Evolutionary conservation across 768 basidiomycete species (phyloP), one percentile per base, ranked within the genome.

Genomic region (Pulveroboletus frians): DNA sequence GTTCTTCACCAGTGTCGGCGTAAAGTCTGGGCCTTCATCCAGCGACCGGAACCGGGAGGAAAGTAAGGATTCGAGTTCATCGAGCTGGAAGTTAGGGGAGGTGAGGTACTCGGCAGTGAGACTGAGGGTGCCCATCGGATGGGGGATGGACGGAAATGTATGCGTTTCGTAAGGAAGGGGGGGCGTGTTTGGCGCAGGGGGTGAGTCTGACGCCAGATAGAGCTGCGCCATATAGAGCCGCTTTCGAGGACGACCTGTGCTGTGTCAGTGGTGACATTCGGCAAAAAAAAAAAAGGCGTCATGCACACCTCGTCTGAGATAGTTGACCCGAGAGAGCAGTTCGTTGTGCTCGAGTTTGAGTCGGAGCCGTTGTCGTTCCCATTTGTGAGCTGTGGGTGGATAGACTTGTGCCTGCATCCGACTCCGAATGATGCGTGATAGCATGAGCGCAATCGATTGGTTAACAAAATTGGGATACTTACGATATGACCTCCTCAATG

Each of bases 281-380:
- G 10, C 9, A 6, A 27, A 14, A 37, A 46, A 29, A 23, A n/a
- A n/a, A n/a, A n/a, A n/a, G n/a, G n/a, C n/a, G n/a, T 4, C 14
- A 50, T 35, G 51, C 65, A 20, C 37, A 93, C 92, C 79, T 97
- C 92, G 44, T 88, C 84, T 0, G 78, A 70, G 15, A 83, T 63
- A 5, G 96, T 71, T 43, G 83, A 82, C 1, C 72, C 70, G 44
- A n/a, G n/a, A n/a, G n/a, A n/a, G n/a, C n/a, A n/a, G n/a, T n/a
- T n/a, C n/a, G n/a, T n/a, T n/a, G n/a, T 89, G 80, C 49, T 95
- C 90, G 21, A 76, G 66, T 54, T 92, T 86, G 47, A 92, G 63
- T 30, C 81, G 73, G 29, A 73, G 63, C 13, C 83, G 72, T 57
- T 89, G 85, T 56, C 71, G 74, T 56, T 89, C 85, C 73, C 85